These are phyloP conservation scores for Globisporangium irregulare DNA, from an alignment of 352 stramenopile species.

Conservation along the genomic window DNA sequence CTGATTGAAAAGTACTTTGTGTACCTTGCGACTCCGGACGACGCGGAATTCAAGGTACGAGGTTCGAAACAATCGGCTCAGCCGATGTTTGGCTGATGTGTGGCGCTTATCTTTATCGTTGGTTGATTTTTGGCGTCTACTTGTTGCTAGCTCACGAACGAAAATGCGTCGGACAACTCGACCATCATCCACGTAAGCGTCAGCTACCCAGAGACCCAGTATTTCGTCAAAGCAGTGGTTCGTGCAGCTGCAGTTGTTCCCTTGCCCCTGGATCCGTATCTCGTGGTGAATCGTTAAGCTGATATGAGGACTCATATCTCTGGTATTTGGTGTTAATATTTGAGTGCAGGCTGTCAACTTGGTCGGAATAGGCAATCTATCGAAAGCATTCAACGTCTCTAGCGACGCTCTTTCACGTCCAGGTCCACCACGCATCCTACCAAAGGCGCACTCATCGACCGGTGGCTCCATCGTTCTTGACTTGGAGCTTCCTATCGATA, in stretches of 20 bases:
- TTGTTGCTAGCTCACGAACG: constrained; percentile 5
- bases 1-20: constrained; percentile 35
- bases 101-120: background rate
- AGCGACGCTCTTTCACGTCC: constrained; percentile 38
- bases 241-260: background rate
- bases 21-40: constrained; percentile 6
- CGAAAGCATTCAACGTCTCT: constrained; percentile 24
- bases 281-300: background rate
- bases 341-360: constrained; percentile 36
- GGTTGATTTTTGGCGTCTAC: background rate
- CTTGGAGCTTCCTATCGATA: constrained; percentile 40
- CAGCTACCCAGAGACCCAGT: constrained; percentile 28
- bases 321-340: background rate
- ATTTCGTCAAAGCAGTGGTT: constrained; percentile 39
- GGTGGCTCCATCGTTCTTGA: constrained; percentile 37
- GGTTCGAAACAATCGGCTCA: too few species aligned
- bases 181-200: constrained; percentile 36
- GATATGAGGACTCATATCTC: background rate
- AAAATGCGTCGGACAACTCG: constrained; percentile 10
- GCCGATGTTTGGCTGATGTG: background rate
- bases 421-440: constrained; percentile 34
- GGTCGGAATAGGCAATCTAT: constrained; percentile 31
- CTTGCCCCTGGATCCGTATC: background rate
- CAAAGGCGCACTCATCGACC: constrained; percentile 15
- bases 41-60: constrained; percentile 9